Evolutionary conservation across 2,329 filamentous ascomycete species (phyloP).

Genomic region (Apiospora phragmitis): DNA sequence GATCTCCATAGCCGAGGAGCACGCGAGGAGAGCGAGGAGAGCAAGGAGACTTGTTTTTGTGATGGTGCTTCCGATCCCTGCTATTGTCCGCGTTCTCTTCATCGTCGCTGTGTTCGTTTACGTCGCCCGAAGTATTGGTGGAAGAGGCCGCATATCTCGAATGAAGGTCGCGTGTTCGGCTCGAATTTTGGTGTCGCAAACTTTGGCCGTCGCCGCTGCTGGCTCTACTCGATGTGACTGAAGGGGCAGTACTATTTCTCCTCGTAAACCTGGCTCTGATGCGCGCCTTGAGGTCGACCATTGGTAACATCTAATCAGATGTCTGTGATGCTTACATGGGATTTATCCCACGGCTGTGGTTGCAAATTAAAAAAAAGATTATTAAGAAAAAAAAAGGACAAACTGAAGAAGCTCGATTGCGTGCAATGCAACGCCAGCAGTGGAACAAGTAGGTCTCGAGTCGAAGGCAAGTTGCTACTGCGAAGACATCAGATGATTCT

Average conservation of each 20-base stretch:
- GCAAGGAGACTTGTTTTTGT: background rate
- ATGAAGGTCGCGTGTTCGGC: background rate
- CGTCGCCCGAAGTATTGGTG: background rate
- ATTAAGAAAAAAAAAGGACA: constrained; percentile 4
- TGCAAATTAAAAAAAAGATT: background rate
- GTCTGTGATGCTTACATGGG: constrained; percentile 13
- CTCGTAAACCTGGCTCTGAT: constrained; percentile 18
- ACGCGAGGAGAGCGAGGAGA: constrained; percentile 13
- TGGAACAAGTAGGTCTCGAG: background rate
- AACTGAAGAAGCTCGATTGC: background rate
- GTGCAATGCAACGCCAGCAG: background rate
- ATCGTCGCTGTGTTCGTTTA: constrained; percentile 22
- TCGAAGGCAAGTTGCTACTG: background rate
- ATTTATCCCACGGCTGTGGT: background rate
- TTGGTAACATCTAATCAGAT: constrained; percentile 8
- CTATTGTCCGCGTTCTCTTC: constrained; percentile 10
- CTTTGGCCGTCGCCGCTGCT: constrained; percentile 12
- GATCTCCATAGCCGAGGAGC: constrained; percentile 12
- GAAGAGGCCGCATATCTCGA: constrained; percentile 1
- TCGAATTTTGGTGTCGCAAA: constrained; percentile 1
- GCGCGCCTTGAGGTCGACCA: constrained; percentile 18
- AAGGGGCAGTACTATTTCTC: constrained; percentile 14
- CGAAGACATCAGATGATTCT: background rate
- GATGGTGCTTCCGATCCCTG: background rate
- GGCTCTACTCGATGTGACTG: constrained; percentile 14